Percentiles rank a stretch among this genome's conserved stretches.
Conservation (phyloP, 169 alveolate genomes). For the Plasmodium yoelii region DNA sequence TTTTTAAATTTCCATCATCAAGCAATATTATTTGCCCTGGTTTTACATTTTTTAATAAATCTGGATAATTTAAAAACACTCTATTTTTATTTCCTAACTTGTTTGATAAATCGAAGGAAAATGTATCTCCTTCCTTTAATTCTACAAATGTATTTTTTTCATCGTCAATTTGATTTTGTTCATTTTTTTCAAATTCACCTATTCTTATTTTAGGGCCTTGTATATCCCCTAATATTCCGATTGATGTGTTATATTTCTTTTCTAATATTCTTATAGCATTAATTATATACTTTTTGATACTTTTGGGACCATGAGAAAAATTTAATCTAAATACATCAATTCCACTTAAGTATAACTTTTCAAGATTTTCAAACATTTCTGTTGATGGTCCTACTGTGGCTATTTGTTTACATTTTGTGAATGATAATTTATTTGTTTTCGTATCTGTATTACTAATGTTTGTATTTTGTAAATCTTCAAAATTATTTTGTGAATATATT, state of each 20-base stretch:
- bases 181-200: constrained; percentile 85
- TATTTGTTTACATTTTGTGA: constrained; percentile 83
- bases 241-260: constrained; percentile 74
- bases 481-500: no score
- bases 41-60: constrained; percentile 78
- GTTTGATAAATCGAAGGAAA: constrained; percentile 82
- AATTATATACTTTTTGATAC: constrained; percentile 75
- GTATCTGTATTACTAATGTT: constrained; percentile 10
- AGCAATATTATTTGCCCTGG: constrained; percentile 82
- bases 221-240: constrained; percentile 84
- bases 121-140: constrained; percentile 84
- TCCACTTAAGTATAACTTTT: constrained; percentile 84
- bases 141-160: constrained; percentile 82
- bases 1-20: constrained; percentile 85
- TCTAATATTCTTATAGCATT: constrained; percentile 81
- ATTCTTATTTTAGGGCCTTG: constrained; percentile 90
- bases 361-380: constrained; percentile 75
- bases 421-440: constrained; percentile 25
- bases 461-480: background rate
- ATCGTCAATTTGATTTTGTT: constrained; percentile 61
- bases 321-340: constrained; percentile 86
- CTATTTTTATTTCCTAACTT: constrained; percentile 78
- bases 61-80: constrained; percentile 82
- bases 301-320: constrained; percentile 86
- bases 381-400: constrained; percentile 89